Evolutionary conservation across 2,329 filamentous ascomycete genomes (phyloP).

Genomic region (Juglanconis sp.): DNA sequence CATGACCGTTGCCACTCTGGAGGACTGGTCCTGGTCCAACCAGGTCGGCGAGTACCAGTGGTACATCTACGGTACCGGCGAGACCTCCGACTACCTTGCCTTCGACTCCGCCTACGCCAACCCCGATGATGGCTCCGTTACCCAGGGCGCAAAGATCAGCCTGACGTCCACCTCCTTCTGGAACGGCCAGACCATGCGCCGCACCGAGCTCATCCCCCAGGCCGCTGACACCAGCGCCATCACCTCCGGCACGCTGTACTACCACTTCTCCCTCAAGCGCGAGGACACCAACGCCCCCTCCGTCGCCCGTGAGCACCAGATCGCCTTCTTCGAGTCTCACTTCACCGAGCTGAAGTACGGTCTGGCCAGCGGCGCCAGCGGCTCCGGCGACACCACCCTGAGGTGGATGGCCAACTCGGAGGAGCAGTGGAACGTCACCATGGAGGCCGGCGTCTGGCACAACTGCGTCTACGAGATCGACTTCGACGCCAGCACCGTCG

Average conservation of each 20-base stretch:
- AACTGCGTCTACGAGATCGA: conserved; percentile 70
- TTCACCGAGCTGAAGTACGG: conserved; percentile 70
- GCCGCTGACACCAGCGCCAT: conserved; percentile 53
- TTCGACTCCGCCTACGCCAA: conserved; percentile 57
- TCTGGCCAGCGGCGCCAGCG: conserved; percentile 42
- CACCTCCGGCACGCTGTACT: conserved; percentile 59
- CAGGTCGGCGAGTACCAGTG: conserved; percentile 65
- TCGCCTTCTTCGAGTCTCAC: conserved; percentile 58
- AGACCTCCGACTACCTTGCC: conserved; percentile 55
- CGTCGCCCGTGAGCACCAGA: conserved; percentile 60
- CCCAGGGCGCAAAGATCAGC: conserved; percentile 62
- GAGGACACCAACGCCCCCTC: conserved; percentile 54
- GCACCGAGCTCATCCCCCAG: conserved; percentile 69
- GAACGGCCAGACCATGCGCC: conserved; percentile 66
- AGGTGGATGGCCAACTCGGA: conserved; percentile 58
- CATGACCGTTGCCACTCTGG: conserved; percentile 47
- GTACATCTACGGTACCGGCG: conserved; percentile 63
- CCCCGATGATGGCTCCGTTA: conserved; percentile 53
- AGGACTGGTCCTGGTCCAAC: conserved; percentile 61
- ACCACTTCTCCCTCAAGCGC: conserved; percentile 65
- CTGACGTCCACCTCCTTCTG: conserved; percentile 59
- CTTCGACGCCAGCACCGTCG: conserved; percentile 57
- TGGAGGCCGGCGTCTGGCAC: conserved; percentile 62
- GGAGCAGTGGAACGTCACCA: conserved; percentile 57
- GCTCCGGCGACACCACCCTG: conserved; percentile 44